phyloP scores from a whole-genome alignment of 768 basidiomycete genomes.

The Lactarius tabidus region DNA sequence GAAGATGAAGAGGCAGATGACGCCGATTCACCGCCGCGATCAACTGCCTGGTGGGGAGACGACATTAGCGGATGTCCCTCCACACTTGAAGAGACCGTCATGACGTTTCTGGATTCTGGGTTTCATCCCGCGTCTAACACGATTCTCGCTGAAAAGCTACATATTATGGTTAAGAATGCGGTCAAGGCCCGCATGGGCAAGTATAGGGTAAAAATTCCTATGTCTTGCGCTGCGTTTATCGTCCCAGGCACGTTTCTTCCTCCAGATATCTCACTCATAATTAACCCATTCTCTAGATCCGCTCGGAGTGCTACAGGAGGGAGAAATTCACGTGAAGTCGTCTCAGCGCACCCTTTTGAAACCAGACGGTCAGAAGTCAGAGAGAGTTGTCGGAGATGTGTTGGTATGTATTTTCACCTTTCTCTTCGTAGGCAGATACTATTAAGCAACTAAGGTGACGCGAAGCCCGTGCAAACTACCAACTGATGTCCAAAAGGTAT shows the following conservation, averaged over 20 bases:
- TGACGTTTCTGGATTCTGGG: conserved; percentile 55
- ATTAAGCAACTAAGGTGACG: conserved; percentile 40
- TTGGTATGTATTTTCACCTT: conserved; percentile 38
- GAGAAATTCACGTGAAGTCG: conserved; percentile 56
- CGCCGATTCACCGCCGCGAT: conserved; percentile 33
- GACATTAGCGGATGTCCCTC: conserved; percentile 58
- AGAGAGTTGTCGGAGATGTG: conserved; percentile 54
- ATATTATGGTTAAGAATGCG: conserved; percentile 43
- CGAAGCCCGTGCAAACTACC: conserved; percentile 70
- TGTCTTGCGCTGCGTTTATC: conserved; percentile 59
- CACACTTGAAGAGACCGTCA: conserved; percentile 54
- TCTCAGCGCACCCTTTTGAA: conserved; percentile 41
- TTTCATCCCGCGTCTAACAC: conserved; percentile 49
- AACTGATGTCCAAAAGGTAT: conserved; percentile 60
- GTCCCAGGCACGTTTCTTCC: conserved; percentile 44
- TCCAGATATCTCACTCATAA: neutral
- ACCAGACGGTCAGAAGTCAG: conserved; percentile 42
- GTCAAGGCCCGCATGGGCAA: conserved; percentile 42
- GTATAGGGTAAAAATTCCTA: conserved; percentile 49
- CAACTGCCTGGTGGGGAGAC: conserved; percentile 70
- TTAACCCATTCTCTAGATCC: conserved; percentile 41
- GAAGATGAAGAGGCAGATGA: conserved; percentile 29
- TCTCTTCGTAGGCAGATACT: neutral
- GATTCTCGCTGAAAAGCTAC: conserved; percentile 52
- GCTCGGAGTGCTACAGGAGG: conserved; percentile 44